A percentile compares a stretch with the other conserved stretches of the same genome.
Conservation (phyloP, 495 filamentous ascomycete species). For the Cryomyces minteri region DNA sequence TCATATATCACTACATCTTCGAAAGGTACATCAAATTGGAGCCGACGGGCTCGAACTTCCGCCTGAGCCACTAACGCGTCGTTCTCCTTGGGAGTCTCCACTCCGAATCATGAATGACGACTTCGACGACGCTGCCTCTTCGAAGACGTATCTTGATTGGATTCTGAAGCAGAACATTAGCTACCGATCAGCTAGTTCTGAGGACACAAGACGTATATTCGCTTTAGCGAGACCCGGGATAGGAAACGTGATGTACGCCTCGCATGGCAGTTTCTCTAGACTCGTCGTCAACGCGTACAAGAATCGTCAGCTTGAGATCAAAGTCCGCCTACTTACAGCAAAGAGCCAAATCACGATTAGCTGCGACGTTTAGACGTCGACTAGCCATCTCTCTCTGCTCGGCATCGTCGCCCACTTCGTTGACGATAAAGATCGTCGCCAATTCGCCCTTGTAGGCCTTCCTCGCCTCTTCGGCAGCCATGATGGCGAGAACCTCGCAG, state of each 20-base stretch:
- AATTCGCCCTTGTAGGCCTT: background rate
- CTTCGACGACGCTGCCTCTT: background rate
- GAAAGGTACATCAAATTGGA: background rate
- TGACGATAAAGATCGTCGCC: background rate
- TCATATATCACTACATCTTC: background rate
- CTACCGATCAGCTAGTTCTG: background rate
- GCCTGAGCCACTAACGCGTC: background rate
- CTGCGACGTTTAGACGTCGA: no score
- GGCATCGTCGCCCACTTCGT: no score
- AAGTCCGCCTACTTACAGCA: background rate
- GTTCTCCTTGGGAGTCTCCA: background rate
- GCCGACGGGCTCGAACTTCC: background rate
- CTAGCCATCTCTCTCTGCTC: no score
- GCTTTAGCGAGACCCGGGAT: background rate
- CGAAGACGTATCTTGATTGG: background rate
- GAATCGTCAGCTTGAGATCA: no score
- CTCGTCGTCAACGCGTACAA: no score
- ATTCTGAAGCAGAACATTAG: background rate
- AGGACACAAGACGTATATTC: background rate
- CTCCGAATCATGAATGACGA: background rate
- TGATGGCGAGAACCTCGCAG: conserved; percentile 1
- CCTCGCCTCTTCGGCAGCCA: conserved; percentile 1
- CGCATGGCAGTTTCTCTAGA: background rate
- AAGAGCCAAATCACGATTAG: background rate
- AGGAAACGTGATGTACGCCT: background rate